Evolutionary conservation across 2,329 filamentous ascomycete species (phyloP).

Genomic region (Sporothrix humicola): DNA sequence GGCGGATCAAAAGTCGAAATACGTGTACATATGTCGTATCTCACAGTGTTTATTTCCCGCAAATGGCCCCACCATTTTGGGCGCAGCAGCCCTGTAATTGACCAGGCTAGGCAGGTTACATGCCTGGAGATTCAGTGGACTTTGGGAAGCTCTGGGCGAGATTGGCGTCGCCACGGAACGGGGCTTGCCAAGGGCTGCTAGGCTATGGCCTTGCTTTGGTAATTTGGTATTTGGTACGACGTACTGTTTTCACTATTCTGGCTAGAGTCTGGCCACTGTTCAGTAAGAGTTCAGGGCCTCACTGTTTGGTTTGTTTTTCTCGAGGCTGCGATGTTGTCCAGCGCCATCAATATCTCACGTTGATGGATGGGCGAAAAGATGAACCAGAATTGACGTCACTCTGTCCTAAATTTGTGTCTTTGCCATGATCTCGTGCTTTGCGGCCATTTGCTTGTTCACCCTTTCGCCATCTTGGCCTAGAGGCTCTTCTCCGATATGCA

Average conservation of each 20-base stretch:
- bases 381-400: too few relatives aligned
- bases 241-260: too few relatives aligned
- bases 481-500: background rate
- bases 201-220: background rate
- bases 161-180: constrained; percentile 9
- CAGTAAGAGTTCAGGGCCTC: too few relatives aligned
- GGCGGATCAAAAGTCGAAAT: background rate
- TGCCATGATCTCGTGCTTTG: too few relatives aligned
- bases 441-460: background rate
- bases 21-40: too few relatives aligned
- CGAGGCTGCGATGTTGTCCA: too few relatives aligned
- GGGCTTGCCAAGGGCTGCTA: constrained; percentile 14
- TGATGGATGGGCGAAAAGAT: too few relatives aligned
- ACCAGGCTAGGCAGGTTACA: background rate
- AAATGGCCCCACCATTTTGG: background rate
- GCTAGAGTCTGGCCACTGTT: too few relatives aligned
- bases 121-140: background rate
- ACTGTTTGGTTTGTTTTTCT: too few relatives aligned
- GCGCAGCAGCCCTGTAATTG: constrained; percentile 4
- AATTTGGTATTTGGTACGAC: background rate
- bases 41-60: background rate
- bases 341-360: too few relatives aligned
- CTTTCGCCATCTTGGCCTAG: background rate
- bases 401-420: too few relatives aligned
- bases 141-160: background rate